phyloP scores from a whole-genome alignment of 2,329 filamentous ascomycete species.

The Clonostachys chloroleuca region DNA sequence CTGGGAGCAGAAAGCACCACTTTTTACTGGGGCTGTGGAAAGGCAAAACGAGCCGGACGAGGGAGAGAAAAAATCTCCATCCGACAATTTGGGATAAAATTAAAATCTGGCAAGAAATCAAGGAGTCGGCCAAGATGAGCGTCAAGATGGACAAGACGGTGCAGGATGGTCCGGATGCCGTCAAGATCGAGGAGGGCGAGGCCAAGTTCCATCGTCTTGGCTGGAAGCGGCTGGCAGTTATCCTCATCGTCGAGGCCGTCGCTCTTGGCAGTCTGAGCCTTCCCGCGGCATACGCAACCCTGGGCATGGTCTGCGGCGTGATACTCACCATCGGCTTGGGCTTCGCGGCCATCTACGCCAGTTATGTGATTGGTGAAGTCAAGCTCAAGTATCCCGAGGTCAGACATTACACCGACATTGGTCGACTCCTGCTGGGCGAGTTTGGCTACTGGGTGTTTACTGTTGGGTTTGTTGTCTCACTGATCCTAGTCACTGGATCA shows the following conservation, averaged over 20 bases:
- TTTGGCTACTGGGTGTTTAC: conserved; percentile 60
- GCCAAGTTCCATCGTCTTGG: conserved; percentile 48
- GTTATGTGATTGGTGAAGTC: conserved; percentile 39
- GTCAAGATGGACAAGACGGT: too few relatives aligned
- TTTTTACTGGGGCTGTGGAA: too few relatives aligned
- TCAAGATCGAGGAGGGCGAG: conserved; percentile 36
- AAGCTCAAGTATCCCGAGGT: conserved; percentile 51
- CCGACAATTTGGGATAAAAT: conserved; percentile 36
- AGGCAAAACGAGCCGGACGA: too few relatives aligned
- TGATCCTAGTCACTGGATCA: conserved; percentile 67
- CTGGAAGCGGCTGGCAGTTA: conserved; percentile 51
- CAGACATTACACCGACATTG: conserved; percentile 64
- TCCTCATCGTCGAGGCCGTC: conserved; percentile 53
- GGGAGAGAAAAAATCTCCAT: too few relatives aligned
- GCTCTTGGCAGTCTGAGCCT: conserved; percentile 48
- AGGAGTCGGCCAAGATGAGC: too few relatives aligned
- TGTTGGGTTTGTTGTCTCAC: conserved; percentile 55
- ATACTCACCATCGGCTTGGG: conserved; percentile 36
- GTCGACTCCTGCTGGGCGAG: conserved; percentile 54
- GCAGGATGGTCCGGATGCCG: too few relatives aligned
- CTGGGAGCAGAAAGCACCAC: too few relatives aligned
- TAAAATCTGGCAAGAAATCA: too few relatives aligned
- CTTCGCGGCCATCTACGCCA: conserved; percentile 41
- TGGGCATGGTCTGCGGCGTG: conserved; percentile 48
- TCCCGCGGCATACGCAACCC: conserved; percentile 43